A percentile compares a stretch with the other conserved stretches of the same genome.
Conservation (phyloP, 441 rosid genomes). For the Pelargonium australe region DNA sequence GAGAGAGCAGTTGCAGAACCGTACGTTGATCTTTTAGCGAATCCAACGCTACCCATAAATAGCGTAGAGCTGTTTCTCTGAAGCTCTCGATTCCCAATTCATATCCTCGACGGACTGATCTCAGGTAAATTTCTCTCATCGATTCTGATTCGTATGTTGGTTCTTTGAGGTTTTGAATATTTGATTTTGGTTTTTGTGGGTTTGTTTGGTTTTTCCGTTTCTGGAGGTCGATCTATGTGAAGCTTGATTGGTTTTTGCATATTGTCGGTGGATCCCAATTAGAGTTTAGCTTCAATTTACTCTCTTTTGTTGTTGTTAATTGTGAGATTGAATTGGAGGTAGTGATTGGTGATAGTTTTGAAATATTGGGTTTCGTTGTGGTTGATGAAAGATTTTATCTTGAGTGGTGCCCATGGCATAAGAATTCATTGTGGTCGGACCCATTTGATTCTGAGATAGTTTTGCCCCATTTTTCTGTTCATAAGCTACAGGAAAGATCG, state of each 20-base stretch:
- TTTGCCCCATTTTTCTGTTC: background rate
- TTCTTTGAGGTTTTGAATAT: background rate
- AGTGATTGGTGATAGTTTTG: background rate
- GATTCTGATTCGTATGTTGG: background rate
- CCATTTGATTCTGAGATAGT: background rate
- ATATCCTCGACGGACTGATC: background rate
- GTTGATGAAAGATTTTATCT: background rate
- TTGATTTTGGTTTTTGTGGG: background rate
- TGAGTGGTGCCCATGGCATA: background rate
- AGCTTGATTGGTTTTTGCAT: background rate
- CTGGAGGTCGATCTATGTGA: background rate
- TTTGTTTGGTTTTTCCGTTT: background rate
- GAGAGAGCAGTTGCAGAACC: background rate
- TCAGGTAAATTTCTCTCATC: background rate
- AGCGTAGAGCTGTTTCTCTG: background rate
- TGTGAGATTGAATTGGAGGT: background rate
- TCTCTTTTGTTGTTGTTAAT: background rate
- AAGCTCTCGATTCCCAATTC: background rate
- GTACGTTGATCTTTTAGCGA: conserved; percentile 2
- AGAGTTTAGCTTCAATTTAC: background rate
- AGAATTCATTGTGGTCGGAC: background rate
- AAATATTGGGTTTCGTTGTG: background rate
- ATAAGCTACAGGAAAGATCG: background rate
- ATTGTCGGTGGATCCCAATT: conserved; percentile 6
- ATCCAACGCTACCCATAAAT: background rate